Evolutionary conservation across 805 yeast genomes (phyloP).

Genomic region (Ogataea thermomethanolica): DNA sequence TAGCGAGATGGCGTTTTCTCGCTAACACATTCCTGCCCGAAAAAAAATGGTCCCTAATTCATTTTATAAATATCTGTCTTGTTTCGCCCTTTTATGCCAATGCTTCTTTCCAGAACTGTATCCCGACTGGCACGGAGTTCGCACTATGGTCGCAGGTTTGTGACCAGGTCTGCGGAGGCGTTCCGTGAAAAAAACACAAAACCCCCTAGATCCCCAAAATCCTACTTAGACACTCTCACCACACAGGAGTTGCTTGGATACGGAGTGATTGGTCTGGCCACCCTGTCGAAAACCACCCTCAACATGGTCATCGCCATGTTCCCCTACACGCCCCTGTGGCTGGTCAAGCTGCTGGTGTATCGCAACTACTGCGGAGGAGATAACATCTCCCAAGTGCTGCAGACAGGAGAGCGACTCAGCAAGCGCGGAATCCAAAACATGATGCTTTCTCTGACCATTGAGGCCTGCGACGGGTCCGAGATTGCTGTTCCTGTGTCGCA

Average conservation of each 20-base stretch:
- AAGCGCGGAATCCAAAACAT: constrained; percentile 82
- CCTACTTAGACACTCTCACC: constrained; percentile 51
- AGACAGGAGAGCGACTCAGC: constrained; percentile 65
- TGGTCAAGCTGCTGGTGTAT: constrained; percentile 71
- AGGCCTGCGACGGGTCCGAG: constrained; percentile 81
- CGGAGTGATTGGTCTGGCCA: constrained; percentile 65
- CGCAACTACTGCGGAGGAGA: constrained; percentile 92
- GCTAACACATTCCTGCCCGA: constrained; percentile 6
- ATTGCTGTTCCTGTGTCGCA: constrained; percentile 44
- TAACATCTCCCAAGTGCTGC: constrained; percentile 60
- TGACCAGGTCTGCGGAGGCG: too few relatives aligned
- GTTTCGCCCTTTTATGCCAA: not conserved
- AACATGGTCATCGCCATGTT: constrained; percentile 59
- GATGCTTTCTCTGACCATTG: constrained; percentile 94
- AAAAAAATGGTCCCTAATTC: not conserved
- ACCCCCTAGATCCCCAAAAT: not conserved
- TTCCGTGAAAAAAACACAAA: too few relatives aligned
- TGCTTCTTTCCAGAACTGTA: not conserved
- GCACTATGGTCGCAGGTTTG: too few relatives aligned
- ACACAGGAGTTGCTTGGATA: constrained; percentile 58
- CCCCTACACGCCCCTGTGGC: constrained; percentile 69
- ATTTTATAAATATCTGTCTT: constrained; percentile 3
- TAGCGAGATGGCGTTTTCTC: constrained; percentile 5
- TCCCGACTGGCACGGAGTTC: not conserved
- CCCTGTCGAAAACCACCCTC: constrained; percentile 60